Conservation (phyloP, 768 basidiomycete genomes). For the Kockovaella imperatae region DNA sequence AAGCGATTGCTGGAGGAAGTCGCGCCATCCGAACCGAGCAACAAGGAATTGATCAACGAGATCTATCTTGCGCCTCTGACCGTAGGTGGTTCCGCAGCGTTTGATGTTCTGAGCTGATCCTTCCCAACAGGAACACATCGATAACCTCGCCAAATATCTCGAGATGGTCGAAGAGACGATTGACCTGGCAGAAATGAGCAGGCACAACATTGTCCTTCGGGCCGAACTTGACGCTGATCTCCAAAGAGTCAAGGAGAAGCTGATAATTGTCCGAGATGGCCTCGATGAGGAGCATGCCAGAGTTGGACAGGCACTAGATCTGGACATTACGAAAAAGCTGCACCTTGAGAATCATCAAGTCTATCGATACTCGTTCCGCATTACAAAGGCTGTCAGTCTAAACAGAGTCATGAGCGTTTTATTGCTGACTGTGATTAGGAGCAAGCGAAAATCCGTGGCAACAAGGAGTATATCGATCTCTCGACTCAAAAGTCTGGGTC, state of each 20-base stretch:
- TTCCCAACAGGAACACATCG: constrained; percentile 53
- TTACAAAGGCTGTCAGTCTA: constrained; percentile 76
- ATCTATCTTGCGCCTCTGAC: constrained; percentile 57
- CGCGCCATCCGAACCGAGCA: constrained; percentile 48
- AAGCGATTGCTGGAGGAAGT: constrained; percentile 57
- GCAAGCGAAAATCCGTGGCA: constrained; percentile 67
- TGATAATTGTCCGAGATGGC: constrained; percentile 66
- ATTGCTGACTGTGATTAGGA: constrained; percentile 39
- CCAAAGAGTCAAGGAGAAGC: constrained; percentile 58
- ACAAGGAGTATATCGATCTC: constrained; percentile 70
- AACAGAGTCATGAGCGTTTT: neutral
- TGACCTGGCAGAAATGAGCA: constrained; percentile 67
- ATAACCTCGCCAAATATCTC: constrained; percentile 64
- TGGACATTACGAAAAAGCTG: constrained; percentile 89
- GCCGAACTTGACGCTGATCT: constrained; percentile 79
- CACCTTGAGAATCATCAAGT: constrained; percentile 85
- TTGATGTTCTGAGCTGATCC: neutral
- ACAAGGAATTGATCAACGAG: constrained; percentile 57
- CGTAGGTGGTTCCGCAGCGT: neutral
- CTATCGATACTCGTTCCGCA: constrained; percentile 85
- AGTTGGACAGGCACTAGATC: constrained; percentile 60
- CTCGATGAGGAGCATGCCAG: constrained; percentile 71
- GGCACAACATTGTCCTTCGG: constrained; percentile 81
- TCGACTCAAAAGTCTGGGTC: constrained; percentile 76
- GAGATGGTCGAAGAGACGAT: constrained; percentile 96